A percentile compares a stretch with the other conserved stretches of the same genome.
These are phyloP conservation scores for Blastobotrys capitulatus DNA, from an alignment of 1,139 yeast genomes.

Conservation along the genomic window DNA sequence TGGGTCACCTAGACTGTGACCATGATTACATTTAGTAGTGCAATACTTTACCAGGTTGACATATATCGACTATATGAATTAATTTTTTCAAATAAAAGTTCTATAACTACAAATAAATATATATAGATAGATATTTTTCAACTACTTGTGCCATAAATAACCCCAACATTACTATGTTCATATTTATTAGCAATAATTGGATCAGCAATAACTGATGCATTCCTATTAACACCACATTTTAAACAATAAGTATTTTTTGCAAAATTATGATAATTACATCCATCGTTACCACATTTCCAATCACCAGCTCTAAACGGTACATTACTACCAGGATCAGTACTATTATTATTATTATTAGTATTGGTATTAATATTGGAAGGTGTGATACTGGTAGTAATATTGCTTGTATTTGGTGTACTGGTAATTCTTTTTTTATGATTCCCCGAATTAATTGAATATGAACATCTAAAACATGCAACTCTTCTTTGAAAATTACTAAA, in stretches of 20 bases:
- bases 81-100: no score
- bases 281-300: conserved; percentile 82
- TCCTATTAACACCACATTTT: conserved; percentile 80
- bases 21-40: no score
- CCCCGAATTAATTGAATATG: conserved; percentile 53
- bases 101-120: no score
- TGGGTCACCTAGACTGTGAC: no score
- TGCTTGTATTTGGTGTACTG: neutral
- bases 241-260: conserved; percentile 85
- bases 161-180: conserved; percentile 5
- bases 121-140: no score
- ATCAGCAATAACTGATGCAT: conserved; percentile 33
- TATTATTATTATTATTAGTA: neutral
- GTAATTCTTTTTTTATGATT: neutral
- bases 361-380: conserved; percentile 7
- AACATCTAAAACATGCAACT: conserved; percentile 90
- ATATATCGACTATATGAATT: no score
- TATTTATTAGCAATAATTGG: conserved; percentile 4
- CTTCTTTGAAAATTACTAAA: conserved; percentile 92
- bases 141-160: conserved; percentile 7
- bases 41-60: no score
- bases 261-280: conserved; percentile 85
- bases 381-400: conserved; percentile 6
- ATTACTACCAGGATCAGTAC: conserved; percentile 22
- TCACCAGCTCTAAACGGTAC: conserved; percentile 97